Percentiles rank a stretch among this genome's conserved stretches.
phyloP scores from a whole-genome alignment of 73 alveolate genomes.

The Paramecium primaurelia region DNA sequence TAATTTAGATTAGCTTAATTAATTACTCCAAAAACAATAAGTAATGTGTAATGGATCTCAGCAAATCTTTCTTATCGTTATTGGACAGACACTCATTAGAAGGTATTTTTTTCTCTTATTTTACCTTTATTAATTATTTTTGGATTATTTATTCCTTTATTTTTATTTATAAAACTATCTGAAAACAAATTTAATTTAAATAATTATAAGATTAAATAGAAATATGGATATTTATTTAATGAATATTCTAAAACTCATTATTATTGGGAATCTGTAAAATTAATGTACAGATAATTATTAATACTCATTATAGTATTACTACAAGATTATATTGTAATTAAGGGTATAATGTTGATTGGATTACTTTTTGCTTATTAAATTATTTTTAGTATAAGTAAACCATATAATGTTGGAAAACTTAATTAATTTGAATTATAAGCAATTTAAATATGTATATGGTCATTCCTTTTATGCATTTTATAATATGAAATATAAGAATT shows the following conservation, averaged over 20 bases:
- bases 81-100: not conserved
- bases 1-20: not conserved
- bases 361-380: not conserved
- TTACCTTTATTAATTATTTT: not conserved
- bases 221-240: not conserved
- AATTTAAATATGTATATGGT: not conserved
- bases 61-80: not conserved
- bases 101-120: not conserved
- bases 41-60: not conserved
- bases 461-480: not conserved
- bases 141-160: not conserved
- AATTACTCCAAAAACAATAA: not conserved
- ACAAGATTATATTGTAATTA: not conserved
- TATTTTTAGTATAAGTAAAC: not conserved
- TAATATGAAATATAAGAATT: not conserved
- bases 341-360: not conserved
- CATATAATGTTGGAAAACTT: not conserved
- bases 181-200: not conserved
- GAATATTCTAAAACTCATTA: not conserved
- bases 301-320: not conserved
- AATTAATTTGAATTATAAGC: not conserved
- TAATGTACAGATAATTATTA: not conserved
- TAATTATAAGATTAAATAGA: not conserved
- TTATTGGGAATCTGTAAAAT: not conserved
- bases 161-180: not conserved